phyloP scores from a whole-genome alignment of 139 green algal species.

The Micromonas commoda region DNA sequence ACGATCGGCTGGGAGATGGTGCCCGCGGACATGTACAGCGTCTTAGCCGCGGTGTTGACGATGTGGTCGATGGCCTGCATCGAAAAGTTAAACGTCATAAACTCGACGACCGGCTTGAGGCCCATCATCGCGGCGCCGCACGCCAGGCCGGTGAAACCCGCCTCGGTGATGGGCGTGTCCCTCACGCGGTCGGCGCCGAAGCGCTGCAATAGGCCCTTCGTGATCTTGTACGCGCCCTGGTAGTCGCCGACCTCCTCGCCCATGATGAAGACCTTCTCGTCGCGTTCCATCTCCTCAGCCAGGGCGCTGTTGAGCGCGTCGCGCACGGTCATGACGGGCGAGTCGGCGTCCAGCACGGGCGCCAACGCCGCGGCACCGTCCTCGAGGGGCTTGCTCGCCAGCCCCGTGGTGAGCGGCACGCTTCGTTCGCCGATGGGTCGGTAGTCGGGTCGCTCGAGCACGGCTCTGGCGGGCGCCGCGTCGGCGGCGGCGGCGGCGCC shows the following conservation, averaged over 20 bases:
- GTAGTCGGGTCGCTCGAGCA: constrained; percentile 26
- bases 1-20: constrained; percentile 89
- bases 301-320: constrained; percentile 95
- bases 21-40: constrained; percentile 96
- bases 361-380: background rate
- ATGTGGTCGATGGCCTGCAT: constrained; percentile 98
- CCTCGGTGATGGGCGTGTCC: constrained; percentile 98
- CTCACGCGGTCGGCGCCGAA: constrained; percentile 85
- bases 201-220: constrained; percentile 85
- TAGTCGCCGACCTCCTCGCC: constrained; percentile 97
- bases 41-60: constrained; percentile 97
- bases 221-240: constrained; percentile 98
- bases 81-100: constrained; percentile 99
- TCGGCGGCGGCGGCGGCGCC: background rate
- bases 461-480: background rate
- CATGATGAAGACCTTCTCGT: constrained; percentile 91
- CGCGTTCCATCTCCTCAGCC: constrained; percentile 91
- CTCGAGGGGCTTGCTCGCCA: background rate
- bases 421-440: constrained; percentile 8
- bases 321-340: constrained; percentile 83
- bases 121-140: constrained; percentile 88
- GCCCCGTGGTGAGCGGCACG: background rate
- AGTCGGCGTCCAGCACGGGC: background rate
- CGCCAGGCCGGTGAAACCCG: constrained; percentile 92
- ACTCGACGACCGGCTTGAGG: constrained; percentile 88